These are phyloP conservation scores for Paracorniculantispora psalliotae DNA, from an alignment of 2,329 filamentous ascomycete species.

Conservation along the genomic window DNA sequence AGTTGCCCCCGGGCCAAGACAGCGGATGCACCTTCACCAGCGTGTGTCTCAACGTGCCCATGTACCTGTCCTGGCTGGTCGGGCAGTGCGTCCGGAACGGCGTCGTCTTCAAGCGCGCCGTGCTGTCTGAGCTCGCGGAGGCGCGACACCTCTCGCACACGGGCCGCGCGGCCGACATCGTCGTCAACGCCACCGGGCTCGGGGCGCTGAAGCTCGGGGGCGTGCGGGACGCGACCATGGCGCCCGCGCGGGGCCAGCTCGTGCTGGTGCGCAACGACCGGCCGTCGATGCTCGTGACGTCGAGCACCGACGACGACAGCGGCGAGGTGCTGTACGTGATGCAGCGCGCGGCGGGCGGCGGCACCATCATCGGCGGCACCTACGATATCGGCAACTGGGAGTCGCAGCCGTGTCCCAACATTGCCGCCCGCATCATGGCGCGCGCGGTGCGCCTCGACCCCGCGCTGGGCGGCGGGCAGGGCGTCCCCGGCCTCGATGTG, in stretches of 20 bases:
- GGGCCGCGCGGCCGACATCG: slow-evolving; percentile 55
- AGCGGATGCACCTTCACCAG: slow-evolving; percentile 74
- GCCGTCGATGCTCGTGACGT: slow-evolving; percentile 62
- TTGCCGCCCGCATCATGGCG: slow-evolving; percentile 81
- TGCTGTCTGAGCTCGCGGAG: slow-evolving; percentile 67
- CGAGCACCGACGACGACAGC: slow-evolving; percentile 66
- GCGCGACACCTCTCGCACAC: slow-evolving; percentile 50
- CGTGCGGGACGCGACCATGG: slow-evolving; percentile 68
- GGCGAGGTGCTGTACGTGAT: slow-evolving; percentile 78
- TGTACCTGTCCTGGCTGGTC: slow-evolving; percentile 83
- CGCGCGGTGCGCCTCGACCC: slow-evolving; percentile 63
- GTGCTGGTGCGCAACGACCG: slow-evolving; percentile 78
- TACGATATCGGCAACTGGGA: slow-evolving; percentile 80
- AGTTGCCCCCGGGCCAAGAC: slow-evolving; percentile 61
- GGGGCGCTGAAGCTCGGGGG: slow-evolving; percentile 72
- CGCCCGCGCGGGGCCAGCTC: slow-evolving; percentile 76
- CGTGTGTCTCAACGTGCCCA: slow-evolving; percentile 83
- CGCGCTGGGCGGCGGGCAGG: slow-evolving; percentile 57
- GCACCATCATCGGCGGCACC: slow-evolving; percentile 81
- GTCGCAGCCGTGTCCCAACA: slow-evolving; percentile 68
- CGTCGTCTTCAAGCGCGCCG: slow-evolving; percentile 59
- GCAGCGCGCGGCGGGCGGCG: slow-evolving; percentile 73
- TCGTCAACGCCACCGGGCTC: slow-evolving; percentile 84
- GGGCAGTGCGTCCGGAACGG: slow-evolving; percentile 73
- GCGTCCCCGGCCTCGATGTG: slow-evolving; percentile 68